Evolutionary conservation across 306 rosid species (phyloP).

Genomic region (Rosa chinensis): DNA sequence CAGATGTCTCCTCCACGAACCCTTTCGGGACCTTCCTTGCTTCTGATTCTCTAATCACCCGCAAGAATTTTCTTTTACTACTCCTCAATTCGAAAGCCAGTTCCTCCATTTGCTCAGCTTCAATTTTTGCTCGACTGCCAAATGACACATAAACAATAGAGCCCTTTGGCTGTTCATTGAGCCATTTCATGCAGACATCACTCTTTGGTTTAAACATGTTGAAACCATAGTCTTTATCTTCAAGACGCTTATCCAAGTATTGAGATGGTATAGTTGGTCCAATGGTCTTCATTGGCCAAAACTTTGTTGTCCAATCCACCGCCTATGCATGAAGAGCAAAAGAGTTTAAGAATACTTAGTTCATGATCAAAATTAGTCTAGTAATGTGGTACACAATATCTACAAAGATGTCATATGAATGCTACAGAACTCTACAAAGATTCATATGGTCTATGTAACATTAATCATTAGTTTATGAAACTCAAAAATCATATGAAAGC

Average conservation of each 20-base stretch:
- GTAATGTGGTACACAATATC: neutral
- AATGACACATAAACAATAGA: constrained; percentile 31
- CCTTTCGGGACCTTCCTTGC: constrained; percentile 23
- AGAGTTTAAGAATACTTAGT: neutral
- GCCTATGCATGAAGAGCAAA: neutral
- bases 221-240: too few species aligned
- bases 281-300: too few species aligned
- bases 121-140: constrained; percentile 25
- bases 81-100: constrained; percentile 27
- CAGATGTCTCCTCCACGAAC: constrained; percentile 21
- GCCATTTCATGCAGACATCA: too few species aligned
- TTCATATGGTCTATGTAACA: neutral
- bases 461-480: neutral
- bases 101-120: constrained; percentile 27
- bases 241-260: too few species aligned
- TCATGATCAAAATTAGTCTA: neutral
- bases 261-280: too few species aligned
- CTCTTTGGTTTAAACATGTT: too few species aligned
- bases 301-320: too few species aligned
- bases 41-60: constrained; percentile 37
- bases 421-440: neutral
- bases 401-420: neutral
- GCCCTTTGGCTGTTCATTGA: neutral
- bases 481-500: neutral
- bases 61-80: constrained; percentile 15